Evolutionary conservation across 2,329 filamentous ascomycete species (phyloP).

Genomic region (Claviceps spartinae): DNA sequence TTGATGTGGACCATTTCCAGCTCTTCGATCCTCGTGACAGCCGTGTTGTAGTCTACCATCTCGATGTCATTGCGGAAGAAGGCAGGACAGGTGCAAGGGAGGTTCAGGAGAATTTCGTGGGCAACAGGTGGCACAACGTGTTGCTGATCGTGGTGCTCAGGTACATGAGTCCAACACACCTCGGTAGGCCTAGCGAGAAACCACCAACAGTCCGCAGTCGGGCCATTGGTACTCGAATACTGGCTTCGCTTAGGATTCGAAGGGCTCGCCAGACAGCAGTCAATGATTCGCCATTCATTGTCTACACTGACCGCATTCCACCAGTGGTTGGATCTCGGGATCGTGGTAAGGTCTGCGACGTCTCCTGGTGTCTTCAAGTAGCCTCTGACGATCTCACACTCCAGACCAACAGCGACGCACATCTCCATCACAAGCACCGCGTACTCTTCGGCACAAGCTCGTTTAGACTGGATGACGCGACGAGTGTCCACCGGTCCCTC

Average conservation of each 20-base stretch:
- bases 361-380: constrained; percentile 89
- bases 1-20: constrained; percentile 87
- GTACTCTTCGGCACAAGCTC: constrained; percentile 81
- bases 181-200: constrained; percentile 84
- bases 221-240: constrained; percentile 60
- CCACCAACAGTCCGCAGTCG: constrained; percentile 75
- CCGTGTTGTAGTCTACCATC: constrained; percentile 84
- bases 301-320: constrained; percentile 95
- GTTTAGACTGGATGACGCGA: constrained; percentile 69
- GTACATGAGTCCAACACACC: constrained; percentile 91
- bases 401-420: constrained; percentile 79
- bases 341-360: constrained; percentile 60
- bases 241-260: constrained; percentile 69
- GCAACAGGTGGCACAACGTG: constrained; percentile 83
- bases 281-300: constrained; percentile 91
- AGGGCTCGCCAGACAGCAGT: constrained; percentile 81
- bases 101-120: constrained; percentile 70
- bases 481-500: constrained; percentile 74
- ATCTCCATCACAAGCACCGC: constrained; percentile 82
- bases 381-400: constrained; percentile 75
- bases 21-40: constrained; percentile 71
- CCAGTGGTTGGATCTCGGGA: constrained; percentile 88
- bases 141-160: constrained; percentile 75
- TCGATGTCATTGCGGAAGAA: constrained; percentile 75
- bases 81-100: constrained; percentile 74